These are phyloP conservation scores for Leishmania guyanensis DNA, from an alignment of 208 protist species.

Conservation along the genomic window DNA sequence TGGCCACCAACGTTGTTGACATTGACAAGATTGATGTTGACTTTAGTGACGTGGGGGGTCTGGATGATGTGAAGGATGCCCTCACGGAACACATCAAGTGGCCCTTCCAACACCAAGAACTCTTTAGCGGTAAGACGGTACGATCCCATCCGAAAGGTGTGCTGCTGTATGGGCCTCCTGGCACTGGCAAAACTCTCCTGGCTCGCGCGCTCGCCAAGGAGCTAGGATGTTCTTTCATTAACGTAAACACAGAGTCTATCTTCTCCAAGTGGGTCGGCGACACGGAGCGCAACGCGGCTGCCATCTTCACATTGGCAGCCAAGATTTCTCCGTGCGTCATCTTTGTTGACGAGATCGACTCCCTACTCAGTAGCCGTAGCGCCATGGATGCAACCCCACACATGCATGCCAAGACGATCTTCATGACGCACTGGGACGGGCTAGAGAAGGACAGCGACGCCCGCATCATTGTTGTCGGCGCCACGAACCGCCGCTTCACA, in stretches of 20 bases:
- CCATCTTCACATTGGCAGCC: conserved; percentile 86
- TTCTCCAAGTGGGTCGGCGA: conserved; percentile 96
- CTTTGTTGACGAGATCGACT: conserved; percentile 94
- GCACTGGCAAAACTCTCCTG: conserved; percentile 99
- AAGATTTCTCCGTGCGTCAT: conserved; percentile 88
- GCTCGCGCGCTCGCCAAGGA: conserved; percentile 99
- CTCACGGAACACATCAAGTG: conserved; percentile 87
- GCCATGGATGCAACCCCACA: conserved; percentile 65
- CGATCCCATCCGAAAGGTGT: conserved; percentile 98
- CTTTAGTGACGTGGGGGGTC: conserved; percentile 73
- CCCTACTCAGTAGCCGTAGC: conserved; percentile 84
- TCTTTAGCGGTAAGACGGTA: conserved; percentile 75
- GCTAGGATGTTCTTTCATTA: conserved; percentile 99
- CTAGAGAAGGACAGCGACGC: conserved; percentile 40
- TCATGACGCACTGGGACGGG: conserved; percentile 93
- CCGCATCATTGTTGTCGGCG: conserved; percentile 87
- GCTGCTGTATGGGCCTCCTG: conserved; percentile 99
- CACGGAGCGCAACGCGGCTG: conserved; percentile 95
- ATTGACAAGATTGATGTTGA: conserved; percentile 58
- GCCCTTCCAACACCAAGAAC: conserved; percentile 80
- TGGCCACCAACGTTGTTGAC: conserved; percentile 71
- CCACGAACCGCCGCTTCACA: conserved; percentile 88
- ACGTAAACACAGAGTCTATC: conserved; percentile 93
- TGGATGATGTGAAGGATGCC: conserved; percentile 75
- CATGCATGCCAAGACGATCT: conserved; percentile 89